Base-by-base conservation (phyloP, 257 asterid species). In the Nicotiana undulata region DNA sequence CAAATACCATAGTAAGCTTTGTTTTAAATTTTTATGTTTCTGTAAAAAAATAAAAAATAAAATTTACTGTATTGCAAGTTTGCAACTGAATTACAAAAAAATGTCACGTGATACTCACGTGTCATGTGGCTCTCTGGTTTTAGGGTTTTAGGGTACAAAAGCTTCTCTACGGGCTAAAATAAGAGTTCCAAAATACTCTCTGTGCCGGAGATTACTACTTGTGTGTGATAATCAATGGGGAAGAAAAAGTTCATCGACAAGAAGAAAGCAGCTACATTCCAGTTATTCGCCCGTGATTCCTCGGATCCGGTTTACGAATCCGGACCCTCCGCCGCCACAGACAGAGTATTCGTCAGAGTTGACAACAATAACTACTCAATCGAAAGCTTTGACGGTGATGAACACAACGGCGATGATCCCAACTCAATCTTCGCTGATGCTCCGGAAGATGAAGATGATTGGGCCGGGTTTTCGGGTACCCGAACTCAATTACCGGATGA, bases 181-280 rank as follows among this genome's bases (percentile, higher is more conserved):
- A 9, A 40, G 49, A 40, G 49, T 40, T 55, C 58, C n/a, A 52
- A 52, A 1, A 52, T 52, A 32, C 75, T 9, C 44, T 65, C 53
- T n/a, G 31, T 37, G 55, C 31, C 76, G 76, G 53, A 7, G 17
- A 34, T 67, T 37, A 17, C 52, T 67, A 18, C 12, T 34, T 67
- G 6, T 11, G 13, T 13, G 5, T 67, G n/a, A n/a, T n/a, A 67
- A 67, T 40, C 55, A 70, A 74, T 74, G 97, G 97, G 93, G 74
- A 90, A 85, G 82, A 90, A 93, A 83, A 94, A 91, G 82, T 96
- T 93, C 83, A 80, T 96, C 12, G 95, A 92, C 83, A 96, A 93
- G 92, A 96, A 96, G 80, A 91, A 91, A 18, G 86, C 97, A 0
- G 97, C 99, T 26, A 93, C 98, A 1, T 95, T 91, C 86, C 96